Evolutionary conservation across 2,329 filamentous ascomycete species (phyloP), one percentile per base, ranked within the genome.

Genomic region (Malbranchea zuffiana): DNA sequence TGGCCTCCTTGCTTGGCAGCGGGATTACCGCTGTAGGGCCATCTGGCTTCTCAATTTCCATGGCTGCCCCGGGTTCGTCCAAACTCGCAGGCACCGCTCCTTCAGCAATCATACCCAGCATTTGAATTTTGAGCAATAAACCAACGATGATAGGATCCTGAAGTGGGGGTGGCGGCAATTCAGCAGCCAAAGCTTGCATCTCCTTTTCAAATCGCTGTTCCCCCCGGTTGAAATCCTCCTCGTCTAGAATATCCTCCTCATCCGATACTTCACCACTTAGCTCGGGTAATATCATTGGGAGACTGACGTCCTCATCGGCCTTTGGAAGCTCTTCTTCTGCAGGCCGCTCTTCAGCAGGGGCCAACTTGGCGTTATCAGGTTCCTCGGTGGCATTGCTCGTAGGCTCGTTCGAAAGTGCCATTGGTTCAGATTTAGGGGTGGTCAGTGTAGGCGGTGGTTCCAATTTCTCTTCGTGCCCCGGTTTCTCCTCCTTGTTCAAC

Each of bases 221-320:
- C 11, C 62, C 56, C 44, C 63, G 59, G 17, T 62, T 60, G 25
- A 66, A 54, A 42, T 68, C 65, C 29, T 67, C 64, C 32, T 68
- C 62, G 7, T 62, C 66, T 27, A 68, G 61, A 21, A 63, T 55
- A 27, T 58, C 59, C 37, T 65, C 63, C 34, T 65, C 62, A 30
- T 66, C 63, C 25, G 45, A 44, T 20, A 63, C 61, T 41, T 66
- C 63, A n/a, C 65, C 61, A 30, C 56, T 59, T 13, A 53, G 51
- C 26, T 49, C 51, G 21, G 56, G 54, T 2, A 58, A 56, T 28
- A 61, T 52, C 5, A 54, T 23, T 3, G 51, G 39, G 18, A 41
- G 5, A n/a, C 36, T 8, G 39, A 15, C 27, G 17, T 40, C 25
- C 7, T 31, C 17, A 17, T 35, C 25, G 3, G 15, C 11, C 11